A percentile compares a stretch with the other conserved stretches of the same genome.
phyloP scores from a whole-genome alignment of 2,329 filamentous ascomycete species.

The Apiospora arundinis region DNA sequence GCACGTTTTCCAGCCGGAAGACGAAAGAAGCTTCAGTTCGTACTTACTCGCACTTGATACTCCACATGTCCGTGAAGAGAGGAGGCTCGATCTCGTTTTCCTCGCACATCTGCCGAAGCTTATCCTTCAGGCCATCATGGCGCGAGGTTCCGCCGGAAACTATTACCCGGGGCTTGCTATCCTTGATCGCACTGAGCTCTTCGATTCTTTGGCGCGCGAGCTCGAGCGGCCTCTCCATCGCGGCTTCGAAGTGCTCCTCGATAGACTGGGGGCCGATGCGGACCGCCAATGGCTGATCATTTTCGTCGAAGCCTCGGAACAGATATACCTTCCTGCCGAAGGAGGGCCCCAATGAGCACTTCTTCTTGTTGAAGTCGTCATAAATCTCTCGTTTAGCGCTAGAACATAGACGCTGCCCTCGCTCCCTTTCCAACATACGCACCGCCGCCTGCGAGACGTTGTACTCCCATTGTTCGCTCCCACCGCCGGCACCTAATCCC shows the following conservation, averaged over 20 bases:
- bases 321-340: neutral
- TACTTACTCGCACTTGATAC: neutral
- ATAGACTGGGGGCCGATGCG: neutral
- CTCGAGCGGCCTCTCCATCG: neutral
- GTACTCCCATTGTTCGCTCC: constrained; percentile 28
- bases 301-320: neutral
- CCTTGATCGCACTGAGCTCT: neutral
- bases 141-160: neutral
- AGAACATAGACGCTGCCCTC: neutral
- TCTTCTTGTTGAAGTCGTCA: neutral
- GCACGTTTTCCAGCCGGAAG: no score
- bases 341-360: neutral
- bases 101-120: neutral
- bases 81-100: neutral
- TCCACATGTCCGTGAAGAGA: neutral
- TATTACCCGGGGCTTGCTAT: neutral
- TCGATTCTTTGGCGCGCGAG: neutral
- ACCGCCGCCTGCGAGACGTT: constrained; percentile 11
- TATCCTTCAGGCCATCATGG: neutral
- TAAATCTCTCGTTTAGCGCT: neutral
- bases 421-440: neutral
- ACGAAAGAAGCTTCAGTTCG: no score
- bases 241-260: neutral
- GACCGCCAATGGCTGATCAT: neutral
- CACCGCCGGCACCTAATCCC: constrained; percentile 23